These are phyloP conservation scores for Parastagonospora nodorum DNA, from an alignment of 2,329 filamentous ascomycete species.

Conservation along the genomic window DNA sequence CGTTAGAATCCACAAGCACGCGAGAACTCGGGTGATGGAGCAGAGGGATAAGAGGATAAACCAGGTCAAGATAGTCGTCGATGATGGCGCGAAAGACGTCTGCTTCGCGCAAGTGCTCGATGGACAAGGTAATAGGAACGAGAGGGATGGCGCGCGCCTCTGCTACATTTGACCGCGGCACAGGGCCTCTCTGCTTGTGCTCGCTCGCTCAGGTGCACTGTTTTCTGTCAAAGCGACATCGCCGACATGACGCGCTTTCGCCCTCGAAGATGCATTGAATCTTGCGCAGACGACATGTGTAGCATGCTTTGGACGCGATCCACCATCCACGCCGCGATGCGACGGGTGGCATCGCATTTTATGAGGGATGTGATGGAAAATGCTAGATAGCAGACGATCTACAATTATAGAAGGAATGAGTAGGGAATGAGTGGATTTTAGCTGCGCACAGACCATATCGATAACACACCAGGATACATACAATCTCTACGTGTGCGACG, in stretches of 20 bases:
- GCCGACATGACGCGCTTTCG: constrained; percentile 7
- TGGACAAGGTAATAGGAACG: background rate
- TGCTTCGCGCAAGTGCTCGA: constrained; percentile 14
- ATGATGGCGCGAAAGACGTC: constrained; percentile 13
- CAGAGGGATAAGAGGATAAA: constrained; percentile 16
- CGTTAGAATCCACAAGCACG: constrained; percentile 10
- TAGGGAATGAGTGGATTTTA: no score
- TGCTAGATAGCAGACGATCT: no score
- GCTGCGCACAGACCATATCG: no score
- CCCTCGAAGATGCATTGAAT: constrained; percentile 16
- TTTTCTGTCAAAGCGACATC: constrained; percentile 3
- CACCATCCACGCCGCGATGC: constrained; percentile 12
- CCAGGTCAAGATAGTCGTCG: constrained; percentile 17
- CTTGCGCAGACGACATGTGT: constrained; percentile 15
- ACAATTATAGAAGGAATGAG: no score
- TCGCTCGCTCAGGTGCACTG: constrained; percentile 16
- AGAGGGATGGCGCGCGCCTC: background rate
- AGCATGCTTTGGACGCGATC: constrained; percentile 21
- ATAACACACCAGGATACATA: no score
- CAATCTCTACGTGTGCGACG: no score
- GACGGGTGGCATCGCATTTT: constrained; percentile 19
- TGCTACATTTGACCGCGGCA: background rate
- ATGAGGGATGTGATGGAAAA: background rate
- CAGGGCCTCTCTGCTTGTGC: constrained; percentile 15
- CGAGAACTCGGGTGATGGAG: constrained; percentile 16